Base-by-base conservation (phyloP, 2,329 filamentous ascomycete species). In the Leptographium lundbergii region DNA sequence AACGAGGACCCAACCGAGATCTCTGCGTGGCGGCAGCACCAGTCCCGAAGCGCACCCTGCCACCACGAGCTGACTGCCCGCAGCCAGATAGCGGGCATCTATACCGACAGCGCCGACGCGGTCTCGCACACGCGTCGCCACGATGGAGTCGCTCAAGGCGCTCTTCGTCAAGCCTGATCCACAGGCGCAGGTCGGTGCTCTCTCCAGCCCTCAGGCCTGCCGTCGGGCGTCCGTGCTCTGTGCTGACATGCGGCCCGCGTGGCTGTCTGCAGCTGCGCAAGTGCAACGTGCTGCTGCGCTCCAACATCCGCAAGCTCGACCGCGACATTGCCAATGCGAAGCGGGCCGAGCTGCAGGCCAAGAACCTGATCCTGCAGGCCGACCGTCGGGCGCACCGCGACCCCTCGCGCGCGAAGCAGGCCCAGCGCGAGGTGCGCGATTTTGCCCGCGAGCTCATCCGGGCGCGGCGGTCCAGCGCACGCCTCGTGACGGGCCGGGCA, bases 101-200 rank as follows among this genome's bases (percentile, higher is more conserved):
- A 36, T 24, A 54, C 34, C 22, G 11, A 25, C 6, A 17, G 36
- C 27, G n/a, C 13, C 36, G 25, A 22, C 6, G 10, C 22, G 39
- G 19, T 42, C 6, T 19, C 22, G 10, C 53, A 45, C 3, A 39
- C 27, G 10, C 29, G 11, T 52, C 57, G 57, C 66, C 69, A 73
- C 66, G 68, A 97, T 97, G 94, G 90, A 97, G 77, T 82, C 88
- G 51, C 79, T 97, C 70, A 89, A 85, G 72, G 79, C 86, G 61
- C 84, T 96, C 68, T 92, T 97, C 74, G 90, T 85, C 73, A 92
- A 90, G 74, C 92, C 94, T 45, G 91, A 95, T 69, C 94, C 94
- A 52, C 88, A 95, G 73, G 88, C 87, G 63, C 92, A 99, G 81
- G 92, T 96, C 77, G 65, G 78, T 24, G n/a, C 32, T 47, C 24